A percentile compares a stretch with the other conserved stretches of the same genome.
Conservation (phyloP, 176 grass and related monocot species). For the Luzula sylvatica region DNA sequence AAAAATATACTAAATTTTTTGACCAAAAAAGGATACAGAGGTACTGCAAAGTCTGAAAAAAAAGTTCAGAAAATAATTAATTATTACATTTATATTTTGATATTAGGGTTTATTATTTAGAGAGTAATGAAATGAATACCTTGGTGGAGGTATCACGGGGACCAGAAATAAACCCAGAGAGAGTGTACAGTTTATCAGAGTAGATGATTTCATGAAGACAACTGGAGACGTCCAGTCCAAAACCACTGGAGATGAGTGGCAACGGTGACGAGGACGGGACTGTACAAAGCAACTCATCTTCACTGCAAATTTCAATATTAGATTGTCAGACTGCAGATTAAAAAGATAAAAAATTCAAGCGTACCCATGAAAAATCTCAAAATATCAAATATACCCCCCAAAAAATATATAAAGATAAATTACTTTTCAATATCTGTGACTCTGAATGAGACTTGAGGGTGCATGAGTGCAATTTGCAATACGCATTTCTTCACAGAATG, state of each 20-base stretch:
- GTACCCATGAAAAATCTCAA: background rate
- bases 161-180: conserved; percentile 84
- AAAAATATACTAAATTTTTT: background rate
- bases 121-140: conserved; percentile 27
- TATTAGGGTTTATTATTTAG: conserved; percentile 11
- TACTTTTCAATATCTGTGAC: conserved; percentile 74
- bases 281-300: conserved; percentile 59
- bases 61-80: conserved; percentile 10
- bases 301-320: conserved; percentile 17
- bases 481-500: conserved; percentile 77
- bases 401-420: conserved; percentile 10
- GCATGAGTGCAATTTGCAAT: conserved; percentile 58
- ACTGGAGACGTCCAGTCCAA: conserved; percentile 67
- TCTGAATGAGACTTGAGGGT: conserved; percentile 76
- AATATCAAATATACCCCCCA: background rate
- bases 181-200: conserved; percentile 48
- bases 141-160: conserved; percentile 42
- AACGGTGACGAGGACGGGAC: conserved; percentile 46
- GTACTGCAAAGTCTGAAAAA: conserved; percentile 86
- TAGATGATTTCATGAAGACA: conserved; percentile 57
- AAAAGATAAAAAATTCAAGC: conserved; percentile 13
- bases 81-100: too few species aligned
- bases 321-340: background rate
- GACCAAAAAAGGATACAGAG: conserved; percentile 70
- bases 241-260: conserved; percentile 54